Evolutionary conservation across 805 yeast genomes (phyloP), one percentile per base, ranked within the genome.

Genomic region (Kodamaea leandrae): DNA sequence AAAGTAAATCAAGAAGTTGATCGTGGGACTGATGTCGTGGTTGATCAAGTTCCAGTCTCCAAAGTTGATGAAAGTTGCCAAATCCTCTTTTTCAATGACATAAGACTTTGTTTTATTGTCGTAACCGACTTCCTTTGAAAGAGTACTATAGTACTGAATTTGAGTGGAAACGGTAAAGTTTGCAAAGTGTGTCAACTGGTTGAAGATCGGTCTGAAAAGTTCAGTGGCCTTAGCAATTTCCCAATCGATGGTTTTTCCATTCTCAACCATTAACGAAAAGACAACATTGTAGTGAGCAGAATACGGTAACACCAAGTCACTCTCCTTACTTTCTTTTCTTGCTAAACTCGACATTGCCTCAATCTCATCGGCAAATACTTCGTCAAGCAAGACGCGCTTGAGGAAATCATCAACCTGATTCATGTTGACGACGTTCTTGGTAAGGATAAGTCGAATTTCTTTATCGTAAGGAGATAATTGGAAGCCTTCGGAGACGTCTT

Each of bases 91-190:
- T 17, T 69, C 66, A 13, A 83, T 64, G 2, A 68, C 44, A 15
- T 63, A 60, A 0, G 59, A 49, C 2, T 57, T 61, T 14, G 49
- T 45, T 5, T 49, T 47, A 15, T 48, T 54, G 32, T 62, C 55
- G 25, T 49, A 53, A 7, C 39, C 32, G 24, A 66, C 53, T 34
- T 54, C 46, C 32, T 47, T 46, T 10, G 62, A 50, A 23, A 77
- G 61, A 23, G 55, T 57, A 12, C 86, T 78, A 55, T 78, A 86
- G 59, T 83, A 83, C 46, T 83, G 84, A 26, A 86, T 74, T 57
- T 87, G 95, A 1, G 95, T 72, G 51, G 86, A 91, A 17, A 90
- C 69, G 4, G 90, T 77, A 55, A 91, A 80, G 51, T 84, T 82
- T 23, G 88, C 76, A 47, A 78, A 72, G 25, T 75, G 73, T 6